phyloP scores from a whole-genome alignment of 768 basidiomycete genomes.

The Clathrus columnatus region DNA sequence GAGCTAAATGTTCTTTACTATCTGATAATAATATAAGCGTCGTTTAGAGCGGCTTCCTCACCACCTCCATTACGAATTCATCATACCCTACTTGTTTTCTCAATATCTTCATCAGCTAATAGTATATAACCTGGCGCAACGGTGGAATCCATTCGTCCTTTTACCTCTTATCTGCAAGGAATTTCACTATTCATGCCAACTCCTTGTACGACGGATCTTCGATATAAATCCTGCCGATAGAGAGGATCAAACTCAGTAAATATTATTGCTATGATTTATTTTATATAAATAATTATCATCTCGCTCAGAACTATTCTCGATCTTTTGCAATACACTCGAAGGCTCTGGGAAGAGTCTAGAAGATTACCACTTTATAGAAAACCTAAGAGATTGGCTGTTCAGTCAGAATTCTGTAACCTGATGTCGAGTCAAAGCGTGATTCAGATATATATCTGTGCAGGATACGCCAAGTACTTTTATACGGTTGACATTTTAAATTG shows the following conservation, averaged over 20 bases:
- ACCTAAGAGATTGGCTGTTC: neutral
- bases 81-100: slow-evolving; percentile 5
- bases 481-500: neutral
- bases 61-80: neutral
- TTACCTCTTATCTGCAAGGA: neutral
- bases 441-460: slow-evolving; percentile 6
- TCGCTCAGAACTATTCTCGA: neutral
- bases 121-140: neutral
- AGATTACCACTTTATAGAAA: neutral
- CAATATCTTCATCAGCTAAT: slow-evolving; percentile 1
- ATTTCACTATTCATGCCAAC: neutral
- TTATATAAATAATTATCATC: neutral
- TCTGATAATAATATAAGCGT: no score
- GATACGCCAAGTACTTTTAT: neutral
- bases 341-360: neutral
- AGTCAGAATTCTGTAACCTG: neutral
- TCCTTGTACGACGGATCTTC: neutral
- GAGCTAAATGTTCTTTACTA: no score
- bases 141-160: slow-evolving; percentile 2
- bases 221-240: neutral
- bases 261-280: neutral
- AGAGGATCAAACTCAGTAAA: neutral
- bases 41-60: neutral
- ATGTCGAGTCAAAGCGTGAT: slow-evolving; percentile 10
- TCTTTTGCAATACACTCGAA: neutral